Evolutionary conservation across 192 early-diverging fungal species (phyloP), one percentile per base, ranked within the genome.

Genomic region (Allomyces arbusculus): DNA sequence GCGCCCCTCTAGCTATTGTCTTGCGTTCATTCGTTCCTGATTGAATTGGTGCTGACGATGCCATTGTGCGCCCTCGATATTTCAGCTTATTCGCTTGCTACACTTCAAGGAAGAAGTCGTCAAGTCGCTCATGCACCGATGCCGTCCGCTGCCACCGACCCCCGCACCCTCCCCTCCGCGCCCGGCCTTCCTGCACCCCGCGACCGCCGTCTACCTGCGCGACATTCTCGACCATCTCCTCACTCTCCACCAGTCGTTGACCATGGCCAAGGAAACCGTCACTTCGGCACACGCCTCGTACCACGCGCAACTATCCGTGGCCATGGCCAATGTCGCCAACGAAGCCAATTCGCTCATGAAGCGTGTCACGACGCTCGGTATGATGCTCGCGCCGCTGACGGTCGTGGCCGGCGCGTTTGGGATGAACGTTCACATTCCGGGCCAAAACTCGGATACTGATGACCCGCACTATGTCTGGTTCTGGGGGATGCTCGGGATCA

Each of bases 241-340:
- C n/a, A 70, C 73, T 1, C 70, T 70, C 3, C 40, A 74, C 6
- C 67, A 67, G 44, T 66, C 76, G 24, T 73, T 77, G 63, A n/a
- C 72, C 62, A 74, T 73, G 10, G 70, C 76, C 10, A 86, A 90
- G 71, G 79, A 87, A 33, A 84, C 87, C 43, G 73, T 85, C 19
- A 75, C 81, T 2, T 69, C 86, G 40, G 83, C 85, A 9, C 86
- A 89, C 64, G 80, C 84, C n/a, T 87, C 87, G 69, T 88, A 89
- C 43, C 65, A 88, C 20, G 86, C 88, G 8, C 82, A 85, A 61
- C 85, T 89, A 67, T 87, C 85, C 1, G 78, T 89, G 23, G 87
- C 86, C 70, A 82, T 89, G 62, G 10, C 45, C 10, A 11, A 55
- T 16, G 45, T 10, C 11, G 61, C 61, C 5, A 82, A 82, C 68